Evolutionary conservation across 352 stramenopile species (phyloP).

Genomic region (Thraustotheca clavata): DNA sequence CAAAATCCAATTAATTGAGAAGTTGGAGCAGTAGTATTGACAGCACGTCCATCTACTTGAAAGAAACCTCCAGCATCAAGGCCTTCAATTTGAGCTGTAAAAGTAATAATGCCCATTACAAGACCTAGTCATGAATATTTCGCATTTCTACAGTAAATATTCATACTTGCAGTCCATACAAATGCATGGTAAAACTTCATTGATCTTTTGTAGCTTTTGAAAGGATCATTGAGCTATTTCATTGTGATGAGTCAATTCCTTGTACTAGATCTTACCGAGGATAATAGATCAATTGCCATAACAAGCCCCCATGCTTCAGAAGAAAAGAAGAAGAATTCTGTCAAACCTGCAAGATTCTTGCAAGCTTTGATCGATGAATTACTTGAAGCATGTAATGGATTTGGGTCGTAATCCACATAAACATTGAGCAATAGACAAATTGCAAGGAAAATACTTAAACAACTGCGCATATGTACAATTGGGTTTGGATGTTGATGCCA

Average conservation of each 20-base stretch:
- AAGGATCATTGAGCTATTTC: conserved; percentile 65
- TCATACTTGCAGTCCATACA: conserved; percentile 59
- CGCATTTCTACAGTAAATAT: not conserved
- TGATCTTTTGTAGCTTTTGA: conserved; percentile 84
- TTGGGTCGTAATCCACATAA: conserved; percentile 61
- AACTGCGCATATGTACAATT: conserved; percentile 77
- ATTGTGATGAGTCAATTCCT: not conserved
- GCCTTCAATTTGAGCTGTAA: conserved; percentile 27
- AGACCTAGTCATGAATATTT: conserved; percentile 29
- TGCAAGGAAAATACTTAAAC: conserved; percentile 80
- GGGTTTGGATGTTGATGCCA: conserved; percentile 87
- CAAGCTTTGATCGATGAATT: conserved; percentile 41
- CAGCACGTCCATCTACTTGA: conserved; percentile 68
- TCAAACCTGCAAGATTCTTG: conserved; percentile 64
- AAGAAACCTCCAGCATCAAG: conserved; percentile 72
- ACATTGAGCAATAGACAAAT: conserved; percentile 80
- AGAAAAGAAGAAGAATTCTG: conserved; percentile 87
- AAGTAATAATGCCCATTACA: conserved; percentile 70
- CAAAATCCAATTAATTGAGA: conserved; percentile 73
- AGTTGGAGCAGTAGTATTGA: conserved; percentile 63
- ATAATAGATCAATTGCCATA: conserved; percentile 84
- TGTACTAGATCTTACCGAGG: conserved; percentile 36
- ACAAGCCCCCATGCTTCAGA: conserved; percentile 80
- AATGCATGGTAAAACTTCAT: conserved; percentile 86
- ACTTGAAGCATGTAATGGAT: conserved; percentile 19